Base-by-base conservation (phyloP, 768 basidiomycete species). In the Lepiota venenata region DNA sequence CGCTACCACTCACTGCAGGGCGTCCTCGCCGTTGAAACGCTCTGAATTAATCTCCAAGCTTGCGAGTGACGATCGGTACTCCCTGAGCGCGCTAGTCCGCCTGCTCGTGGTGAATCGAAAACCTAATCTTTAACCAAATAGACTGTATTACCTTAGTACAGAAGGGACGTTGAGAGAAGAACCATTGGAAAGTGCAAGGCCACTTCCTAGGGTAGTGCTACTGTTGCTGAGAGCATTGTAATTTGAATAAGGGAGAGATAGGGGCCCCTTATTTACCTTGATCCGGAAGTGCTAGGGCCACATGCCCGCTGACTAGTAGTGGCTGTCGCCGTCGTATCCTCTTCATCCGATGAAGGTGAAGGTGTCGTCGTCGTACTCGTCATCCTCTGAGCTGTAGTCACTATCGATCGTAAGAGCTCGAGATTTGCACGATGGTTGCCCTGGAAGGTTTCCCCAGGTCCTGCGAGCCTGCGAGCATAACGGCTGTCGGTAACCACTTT, bases 381-480 rank as follows among this genome's bases (percentile, higher is more conserved):
- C 20, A 37, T 44, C 6, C 22, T 11, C 7, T 20, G 51, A 11
- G 43, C 51, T 4, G 51, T 52, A 14, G 51, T 37, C 11, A 38
- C 7, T 32, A 52, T 52, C 15, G 22, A 45, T 27, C 25, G 43
- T 25, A 52, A 40, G 36, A 32, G 21, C n/a, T 52, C 32, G 15
- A 32, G 20, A 25, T 16, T 52, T 7, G 21, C 27, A 27, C 25
- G 15, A 3, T 20, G 15, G 14, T 21, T 8, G n/a, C 11, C 35
- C 22, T 4, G 18, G 27, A 18, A n/a, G 5, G 16, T 3, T 5
- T 22, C 29, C 2, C 43, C 43, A 12, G 20, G 22, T 2, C 15
- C 43, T 4, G 43, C n/a, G 22, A 52, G 51, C n/a, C 35, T 44
- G 35, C 36, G 51, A 10, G 51, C 42, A 46, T 52, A 52, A 12